Evolutionary conservation across 768 basidiomycete genomes (phyloP), one percentile per base, ranked within the genome.

Genomic region (Dacryopinax spathularia): DNA sequence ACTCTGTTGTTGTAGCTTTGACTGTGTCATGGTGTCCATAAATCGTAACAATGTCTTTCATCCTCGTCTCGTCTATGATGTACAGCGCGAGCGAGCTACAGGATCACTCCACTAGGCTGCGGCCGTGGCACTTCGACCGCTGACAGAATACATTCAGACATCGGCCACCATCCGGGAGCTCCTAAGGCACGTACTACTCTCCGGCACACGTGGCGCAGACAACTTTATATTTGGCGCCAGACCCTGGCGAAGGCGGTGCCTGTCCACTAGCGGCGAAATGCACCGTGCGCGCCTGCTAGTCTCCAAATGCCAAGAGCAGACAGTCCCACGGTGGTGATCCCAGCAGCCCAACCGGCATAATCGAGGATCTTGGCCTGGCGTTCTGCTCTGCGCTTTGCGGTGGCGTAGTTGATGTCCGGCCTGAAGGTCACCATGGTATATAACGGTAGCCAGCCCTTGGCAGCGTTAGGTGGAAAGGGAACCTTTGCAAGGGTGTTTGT

Each of bases 381-480:
- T 65, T 74, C 78, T 63, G 87, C 87, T 73, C 84, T 85, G 71
- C 77, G 79, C 72, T 82, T 81, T 22, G 87, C 94, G 60, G 84
- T 84, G 63, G 85, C 84, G 72, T 99, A 99, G 72, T 86, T 87
- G 69, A 99, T 84, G 75, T 98, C 95, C 60, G 92, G 91, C 39
- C 95, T 83, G 77, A 99, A 99, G 43, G 95, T 97, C 68, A 96
- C 87, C 94, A 98, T 96, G 34, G 91, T 91, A 75, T 99, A 99
- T 60, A 95, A 79, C 64, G 91, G 89, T 61, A 93, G 81, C 94
- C 94, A 97, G 35, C 90, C 92, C 67, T 73, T 72, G 43, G 86
- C 65, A 65, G 78, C 74, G 65, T 73, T 72, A 65, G 84, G 73
- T 34, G 84, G 81, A 73, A 87, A 90, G 10, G 86, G 79, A 59